These are phyloP conservation scores for Borovskyia barvae DNA, from an alignment of 208 protist genomes.

Conservation along the genomic window DNA sequence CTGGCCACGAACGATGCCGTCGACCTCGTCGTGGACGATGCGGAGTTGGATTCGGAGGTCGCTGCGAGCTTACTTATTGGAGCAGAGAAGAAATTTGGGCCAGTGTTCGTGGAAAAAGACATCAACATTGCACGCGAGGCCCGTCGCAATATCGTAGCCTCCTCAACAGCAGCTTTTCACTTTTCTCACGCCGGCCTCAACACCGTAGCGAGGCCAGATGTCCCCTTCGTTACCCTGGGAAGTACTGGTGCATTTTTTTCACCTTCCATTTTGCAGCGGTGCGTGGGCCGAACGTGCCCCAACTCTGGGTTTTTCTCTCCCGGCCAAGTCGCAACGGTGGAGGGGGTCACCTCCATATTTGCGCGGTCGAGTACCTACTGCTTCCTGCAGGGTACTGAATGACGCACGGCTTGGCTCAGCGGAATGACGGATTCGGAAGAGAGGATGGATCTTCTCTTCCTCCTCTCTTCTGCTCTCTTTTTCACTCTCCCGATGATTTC, in stretches of 20 bases:
- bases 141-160: slow-evolving; percentile 64
- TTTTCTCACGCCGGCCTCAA: slow-evolving; percentile 86
- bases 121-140: slow-evolving; percentile 75
- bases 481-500: too few relatives aligned
- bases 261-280: slow-evolving; percentile 73
- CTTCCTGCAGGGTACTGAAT: slow-evolving; percentile 71
- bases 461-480: too few relatives aligned
- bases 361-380: slow-evolving; percentile 75
- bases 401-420: background rate
- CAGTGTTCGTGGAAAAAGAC: slow-evolving; percentile 63
- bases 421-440: too few relatives aligned
- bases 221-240: slow-evolving; percentile 59
- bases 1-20: slow-evolving; percentile 30
- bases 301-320: slow-evolving; percentile 73
- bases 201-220: slow-evolving; percentile 58
- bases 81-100: slow-evolving; percentile 42
- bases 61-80: slow-evolving; percentile 62
- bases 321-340: slow-evolving; percentile 69
- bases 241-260: slow-evolving; percentile 50
- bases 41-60: slow-evolving; percentile 78
- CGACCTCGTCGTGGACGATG: slow-evolving; percentile 79
- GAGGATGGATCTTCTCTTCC: too few relatives aligned
- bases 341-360: slow-evolving; percentile 47
- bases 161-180: slow-evolving; percentile 67
- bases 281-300: slow-evolving; percentile 59